Conservation (phyloP, 352 stramenopile species). For the Phytophthora constricta region DNA sequence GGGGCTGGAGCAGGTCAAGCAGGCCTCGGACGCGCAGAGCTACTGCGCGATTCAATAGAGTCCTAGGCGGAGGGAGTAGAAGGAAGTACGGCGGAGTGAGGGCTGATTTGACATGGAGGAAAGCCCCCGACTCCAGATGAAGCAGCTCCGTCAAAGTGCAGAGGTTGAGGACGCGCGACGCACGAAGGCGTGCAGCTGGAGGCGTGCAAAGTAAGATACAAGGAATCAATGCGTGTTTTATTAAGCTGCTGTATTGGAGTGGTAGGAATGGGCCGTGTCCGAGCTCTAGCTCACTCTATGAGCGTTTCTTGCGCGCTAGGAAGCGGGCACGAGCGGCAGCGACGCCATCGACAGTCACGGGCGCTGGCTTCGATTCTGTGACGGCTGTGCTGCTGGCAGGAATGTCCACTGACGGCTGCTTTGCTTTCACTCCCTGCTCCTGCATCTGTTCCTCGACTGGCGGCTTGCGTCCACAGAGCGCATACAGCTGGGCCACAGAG, state of each 20-base stretch:
- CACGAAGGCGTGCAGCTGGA: background rate
- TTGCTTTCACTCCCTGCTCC: slow-evolving; percentile 2
- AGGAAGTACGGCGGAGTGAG: background rate
- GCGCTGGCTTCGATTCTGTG: slow-evolving; percentile 5
- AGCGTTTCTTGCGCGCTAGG: slow-evolving; percentile 44
- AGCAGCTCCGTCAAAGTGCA: no score
- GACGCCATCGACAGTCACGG: slow-evolving; percentile 39
- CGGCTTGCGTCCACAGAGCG: slow-evolving; percentile 49
- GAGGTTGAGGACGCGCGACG: no score
- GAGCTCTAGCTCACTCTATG: slow-evolving; percentile 3
- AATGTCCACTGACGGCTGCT: background rate
- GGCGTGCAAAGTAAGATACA: slow-evolving; percentile 24
- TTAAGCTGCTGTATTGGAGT: no score
- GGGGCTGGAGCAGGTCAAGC: slow-evolving; percentile 84
- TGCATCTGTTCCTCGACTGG: slow-evolving; percentile 9
- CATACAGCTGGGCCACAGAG: slow-evolving; percentile 44
- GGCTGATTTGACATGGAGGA: background rate
- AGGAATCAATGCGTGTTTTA: slow-evolving; percentile 28
- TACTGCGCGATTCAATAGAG: slow-evolving; percentile 75
- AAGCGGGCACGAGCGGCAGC: slow-evolving; percentile 54
- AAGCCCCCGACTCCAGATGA: background rate
- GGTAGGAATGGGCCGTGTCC: no score
- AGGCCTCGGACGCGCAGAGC: slow-evolving; percentile 82
- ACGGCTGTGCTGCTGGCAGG: background rate
- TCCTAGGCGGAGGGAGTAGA: background rate